phyloP scores from a whole-genome alignment of 2,329 filamentous ascomycete species.

The Hypoxylon sp. region DNA sequence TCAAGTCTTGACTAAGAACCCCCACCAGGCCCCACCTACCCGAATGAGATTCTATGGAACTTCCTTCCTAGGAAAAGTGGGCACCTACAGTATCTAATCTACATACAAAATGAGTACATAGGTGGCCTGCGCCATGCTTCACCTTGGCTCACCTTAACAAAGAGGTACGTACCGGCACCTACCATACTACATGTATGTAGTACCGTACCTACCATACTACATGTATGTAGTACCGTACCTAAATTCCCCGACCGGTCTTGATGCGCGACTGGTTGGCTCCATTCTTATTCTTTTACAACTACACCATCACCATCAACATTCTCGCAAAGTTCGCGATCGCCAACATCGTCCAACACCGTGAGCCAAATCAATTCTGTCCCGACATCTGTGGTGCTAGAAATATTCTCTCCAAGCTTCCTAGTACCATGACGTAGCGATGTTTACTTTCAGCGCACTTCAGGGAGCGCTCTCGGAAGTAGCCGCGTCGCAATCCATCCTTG shows the following conservation, averaged over 20 bases:
- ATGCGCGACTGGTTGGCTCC: constrained; percentile 38
- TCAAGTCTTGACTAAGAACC: constrained; percentile 5
- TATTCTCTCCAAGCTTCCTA: constrained; percentile 10
- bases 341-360: not conserved
- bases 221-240: too few relatives aligned
- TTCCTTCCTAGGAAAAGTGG: not conserved
- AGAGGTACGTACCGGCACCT: not conserved
- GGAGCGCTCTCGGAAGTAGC: constrained; percentile 90
- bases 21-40: constrained; percentile 22
- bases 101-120: too few relatives aligned
- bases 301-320: constrained; percentile 12
- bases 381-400: not conserved
- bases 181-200: too few relatives aligned
- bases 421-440: constrained; percentile 73
- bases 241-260: constrained; percentile 22
- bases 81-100: not conserved
- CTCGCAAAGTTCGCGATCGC: constrained; percentile 1
- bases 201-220: too few relatives aligned
- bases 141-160: constrained; percentile 7
- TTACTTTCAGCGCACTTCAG: constrained; percentile 93
- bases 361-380: constrained; percentile 3
- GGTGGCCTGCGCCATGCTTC: not conserved
- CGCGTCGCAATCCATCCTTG: constrained; percentile 94
- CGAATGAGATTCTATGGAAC: not conserved
- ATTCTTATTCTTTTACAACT: constrained; percentile 25